These are phyloP conservation scores for Trametes villosa DNA, from an alignment of 768 basidiomycete genomes.

Conservation along the genomic window DNA sequence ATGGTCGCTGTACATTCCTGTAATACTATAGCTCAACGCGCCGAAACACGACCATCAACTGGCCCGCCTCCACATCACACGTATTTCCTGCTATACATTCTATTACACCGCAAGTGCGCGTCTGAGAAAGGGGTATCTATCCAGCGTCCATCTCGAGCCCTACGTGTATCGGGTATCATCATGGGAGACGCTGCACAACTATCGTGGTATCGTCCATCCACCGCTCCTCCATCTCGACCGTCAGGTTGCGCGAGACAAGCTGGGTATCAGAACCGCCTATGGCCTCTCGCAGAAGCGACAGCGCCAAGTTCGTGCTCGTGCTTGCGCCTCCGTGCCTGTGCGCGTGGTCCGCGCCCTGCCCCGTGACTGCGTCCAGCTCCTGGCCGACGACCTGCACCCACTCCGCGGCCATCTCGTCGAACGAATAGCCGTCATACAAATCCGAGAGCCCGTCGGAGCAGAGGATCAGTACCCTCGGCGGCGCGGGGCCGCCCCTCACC, in stretches of 20 bases:
- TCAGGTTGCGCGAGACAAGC: constrained; percentile 47
- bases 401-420: constrained; percentile 36
- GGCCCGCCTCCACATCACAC: not conserved
- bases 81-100: not conserved
- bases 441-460: constrained; percentile 54
- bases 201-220: constrained; percentile 58
- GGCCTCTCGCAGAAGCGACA: constrained; percentile 46
- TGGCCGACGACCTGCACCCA: constrained; percentile 42
- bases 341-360: constrained; percentile 14
- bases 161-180: not conserved
- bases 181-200: constrained; percentile 44
- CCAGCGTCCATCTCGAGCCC: constrained; percentile 15
- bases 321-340: too few relatives aligned
- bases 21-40: constrained; percentile 1
- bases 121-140: constrained; percentile 23
- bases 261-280: constrained; percentile 47
- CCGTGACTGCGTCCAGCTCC: constrained; percentile 27
- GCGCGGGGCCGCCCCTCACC: constrained; percentile 26
- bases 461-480: constrained; percentile 39
- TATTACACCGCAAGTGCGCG: not conserved
- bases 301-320: constrained; percentile 44
- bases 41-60: not conserved
- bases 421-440: constrained; percentile 39
- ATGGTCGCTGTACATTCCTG: constrained; percentile 8
- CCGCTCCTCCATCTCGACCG: constrained; percentile 53